phyloP scores from a whole-genome alignment of 352 stramenopile genomes.

The Pythium guiyangense region DNA sequence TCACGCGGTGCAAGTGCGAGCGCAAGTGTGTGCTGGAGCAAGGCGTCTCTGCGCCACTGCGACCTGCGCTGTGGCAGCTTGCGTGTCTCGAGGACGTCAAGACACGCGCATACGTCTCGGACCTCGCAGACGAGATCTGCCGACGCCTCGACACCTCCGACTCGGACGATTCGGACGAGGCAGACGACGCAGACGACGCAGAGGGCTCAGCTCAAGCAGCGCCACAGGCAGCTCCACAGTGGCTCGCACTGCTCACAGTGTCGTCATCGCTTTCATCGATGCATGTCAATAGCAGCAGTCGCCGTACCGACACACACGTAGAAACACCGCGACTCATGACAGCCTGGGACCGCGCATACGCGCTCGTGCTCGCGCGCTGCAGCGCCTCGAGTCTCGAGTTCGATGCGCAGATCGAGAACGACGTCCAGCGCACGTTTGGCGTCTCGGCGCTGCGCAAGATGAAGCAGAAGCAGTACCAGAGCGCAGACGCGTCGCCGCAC shows the following conservation, averaged over 20 bases:
- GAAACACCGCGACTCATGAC: neutral
- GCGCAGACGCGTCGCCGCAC: neutral
- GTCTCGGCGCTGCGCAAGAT: constrained; percentile 42
- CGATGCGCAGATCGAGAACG: constrained; percentile 57
- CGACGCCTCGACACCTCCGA: constrained; percentile 36
- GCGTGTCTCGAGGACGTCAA: constrained; percentile 45
- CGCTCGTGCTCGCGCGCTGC: constrained; percentile 43
- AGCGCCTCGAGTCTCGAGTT: constrained; percentile 35
- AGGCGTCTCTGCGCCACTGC: constrained; percentile 3
- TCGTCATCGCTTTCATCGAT: neutral
- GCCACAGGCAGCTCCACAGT: neutral
- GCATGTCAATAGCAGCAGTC: constrained; percentile 6
- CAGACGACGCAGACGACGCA: no score
- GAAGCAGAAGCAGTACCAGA: constrained; percentile 19
- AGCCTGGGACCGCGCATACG: constrained; percentile 34
- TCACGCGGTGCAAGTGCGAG: constrained; percentile 25
- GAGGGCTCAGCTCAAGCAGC: neutral
- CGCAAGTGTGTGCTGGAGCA: constrained; percentile 22
- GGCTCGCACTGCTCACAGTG: constrained; percentile 11
- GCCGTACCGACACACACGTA: neutral
- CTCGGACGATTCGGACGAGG: constrained; percentile 21
- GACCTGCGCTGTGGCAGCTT: constrained; percentile 35
- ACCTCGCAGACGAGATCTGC: constrained; percentile 52
- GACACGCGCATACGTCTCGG: constrained; percentile 38
- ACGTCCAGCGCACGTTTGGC: constrained; percentile 69